Percentiles rank a stretch among this genome's conserved stretches.
These are phyloP conservation scores for Mariannaea elegans DNA, from an alignment of 2,329 filamentous ascomycete species.

Conservation along the genomic window DNA sequence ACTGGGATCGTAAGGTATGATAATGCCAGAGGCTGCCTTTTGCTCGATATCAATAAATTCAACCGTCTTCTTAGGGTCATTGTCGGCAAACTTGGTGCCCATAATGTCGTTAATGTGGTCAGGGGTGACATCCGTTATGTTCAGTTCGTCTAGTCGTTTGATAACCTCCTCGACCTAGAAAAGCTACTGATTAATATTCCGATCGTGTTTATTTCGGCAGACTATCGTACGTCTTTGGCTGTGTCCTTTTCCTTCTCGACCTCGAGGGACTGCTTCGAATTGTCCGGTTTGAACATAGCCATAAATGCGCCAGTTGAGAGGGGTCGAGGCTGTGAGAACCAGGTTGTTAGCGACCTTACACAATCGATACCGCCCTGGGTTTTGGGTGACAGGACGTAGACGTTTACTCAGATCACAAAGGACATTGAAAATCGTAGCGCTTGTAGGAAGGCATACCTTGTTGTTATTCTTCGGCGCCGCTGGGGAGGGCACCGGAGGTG, in stretches of 20 bases:
- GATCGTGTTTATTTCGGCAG: neutral
- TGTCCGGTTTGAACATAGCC: slow-evolving; percentile 70
- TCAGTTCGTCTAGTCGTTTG: slow-evolving; percentile 52
- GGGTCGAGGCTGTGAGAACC: slow-evolving; percentile 55
- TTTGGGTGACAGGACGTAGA: neutral
- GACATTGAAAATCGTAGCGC: neutral
- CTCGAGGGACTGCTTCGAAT: slow-evolving; percentile 59
- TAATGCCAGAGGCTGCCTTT: slow-evolving; percentile 80
- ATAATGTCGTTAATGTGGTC: slow-evolving; percentile 67
- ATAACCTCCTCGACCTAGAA: slow-evolving; percentile 53
- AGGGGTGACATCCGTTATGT: slow-evolving; percentile 57
- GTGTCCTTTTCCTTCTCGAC: slow-evolving; percentile 58
- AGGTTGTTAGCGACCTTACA: slow-evolving; percentile 18
- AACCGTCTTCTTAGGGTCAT: slow-evolving; percentile 77
- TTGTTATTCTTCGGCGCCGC: slow-evolving; percentile 39
- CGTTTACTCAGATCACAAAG: neutral
- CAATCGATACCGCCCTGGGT: neutral
- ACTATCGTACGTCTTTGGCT: slow-evolving; percentile 49
- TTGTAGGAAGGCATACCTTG: slow-evolving; percentile 56
- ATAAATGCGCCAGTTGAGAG: slow-evolving; percentile 67
- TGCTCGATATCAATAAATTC: slow-evolving; percentile 81
- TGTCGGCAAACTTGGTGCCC: slow-evolving; percentile 70
- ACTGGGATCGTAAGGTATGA: slow-evolving; percentile 77
- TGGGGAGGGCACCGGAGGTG: slow-evolving; percentile 57
- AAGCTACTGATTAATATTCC: slow-evolving; percentile 24